A percentile compares a stretch with the other conserved stretches of the same genome.
These are phyloP conservation scores for Salvia sclarea DNA, from an alignment of 305 asterid species.

Conservation along the genomic window DNA sequence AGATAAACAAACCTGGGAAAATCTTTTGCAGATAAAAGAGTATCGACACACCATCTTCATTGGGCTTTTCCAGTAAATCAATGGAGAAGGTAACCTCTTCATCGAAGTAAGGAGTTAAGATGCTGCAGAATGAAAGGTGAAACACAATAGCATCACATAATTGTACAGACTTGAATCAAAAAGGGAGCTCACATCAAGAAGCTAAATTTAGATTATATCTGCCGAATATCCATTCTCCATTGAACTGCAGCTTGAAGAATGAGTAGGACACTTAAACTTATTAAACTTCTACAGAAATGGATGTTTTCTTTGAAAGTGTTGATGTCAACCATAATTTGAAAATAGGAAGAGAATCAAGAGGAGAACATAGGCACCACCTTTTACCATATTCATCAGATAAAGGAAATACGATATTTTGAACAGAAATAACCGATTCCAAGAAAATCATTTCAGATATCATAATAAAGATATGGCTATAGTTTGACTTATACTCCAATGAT, in stretches of 20 bases:
- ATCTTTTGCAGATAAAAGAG: conserved; percentile 93
- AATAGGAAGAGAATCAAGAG: conserved; percentile 12
- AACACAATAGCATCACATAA: neutral
- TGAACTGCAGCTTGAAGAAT: conserved; percentile 19
- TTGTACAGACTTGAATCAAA: conserved; percentile 19
- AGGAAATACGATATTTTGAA: neutral
- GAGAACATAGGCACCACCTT: neutral
- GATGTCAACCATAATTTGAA: conserved; percentile 15
- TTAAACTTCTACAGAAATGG: neutral
- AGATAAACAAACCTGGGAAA: conserved; percentile 68
- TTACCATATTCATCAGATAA: neutral
- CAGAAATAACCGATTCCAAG: neutral
- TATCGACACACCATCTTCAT: conserved; percentile 98
- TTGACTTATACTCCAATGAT: neutral
- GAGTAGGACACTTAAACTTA: conserved; percentile 3
- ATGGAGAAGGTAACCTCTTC: conserved; percentile 93
- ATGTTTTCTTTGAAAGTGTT: neutral
- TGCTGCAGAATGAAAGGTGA: conserved; percentile 47
- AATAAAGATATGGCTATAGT: neutral
- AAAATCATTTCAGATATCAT: neutral
- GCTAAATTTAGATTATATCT: conserved; percentile 13
- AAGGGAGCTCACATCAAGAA: conserved; percentile 10
- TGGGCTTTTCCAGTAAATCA: conserved; percentile 69
- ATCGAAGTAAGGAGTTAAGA: conserved; percentile 85
- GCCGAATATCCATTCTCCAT: conserved; percentile 9